Conservation (phyloP, 441 rosid genomes). For the Cnidoscolus chayamansa region DNA sequence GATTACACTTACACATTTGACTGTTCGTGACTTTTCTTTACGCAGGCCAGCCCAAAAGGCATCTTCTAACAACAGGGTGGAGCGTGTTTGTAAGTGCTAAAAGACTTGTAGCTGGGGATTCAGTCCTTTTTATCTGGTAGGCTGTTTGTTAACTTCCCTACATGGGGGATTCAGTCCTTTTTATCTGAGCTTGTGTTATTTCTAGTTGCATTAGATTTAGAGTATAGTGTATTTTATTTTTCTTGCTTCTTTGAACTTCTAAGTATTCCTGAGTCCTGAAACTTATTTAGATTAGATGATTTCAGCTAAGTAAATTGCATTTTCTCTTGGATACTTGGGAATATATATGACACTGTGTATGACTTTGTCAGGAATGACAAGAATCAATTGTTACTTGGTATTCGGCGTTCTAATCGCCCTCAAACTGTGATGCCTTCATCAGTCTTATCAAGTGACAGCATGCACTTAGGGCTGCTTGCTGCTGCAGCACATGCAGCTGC, state of each 20-base stretch:
- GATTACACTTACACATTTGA: neutral
- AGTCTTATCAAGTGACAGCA: slow-evolving; percentile 57
- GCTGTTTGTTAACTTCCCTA: slow-evolving; percentile 2
- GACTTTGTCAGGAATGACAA: slow-evolving; percentile 47
- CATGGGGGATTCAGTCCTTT: neutral
- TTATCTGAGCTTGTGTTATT: neutral
- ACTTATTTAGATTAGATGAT: neutral
- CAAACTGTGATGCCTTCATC: slow-evolving; percentile 67
- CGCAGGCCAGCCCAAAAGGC: slow-evolving; percentile 60
- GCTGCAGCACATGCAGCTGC: slow-evolving; percentile 64
- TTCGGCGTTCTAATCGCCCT: slow-evolving; percentile 49
- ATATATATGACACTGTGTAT: neutral
- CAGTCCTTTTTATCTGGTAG: slow-evolving; percentile 60
- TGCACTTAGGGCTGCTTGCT: slow-evolving; percentile 62
- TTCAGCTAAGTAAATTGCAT: neutral
- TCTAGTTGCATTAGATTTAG: neutral
- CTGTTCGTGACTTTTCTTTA: slow-evolving; percentile 7
- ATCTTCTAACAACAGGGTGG: slow-evolving; percentile 47
- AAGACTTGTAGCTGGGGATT: slow-evolving; percentile 56
- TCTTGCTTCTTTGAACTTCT: neutral
- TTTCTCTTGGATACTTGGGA: too few relatives aligned
- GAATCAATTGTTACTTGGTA: slow-evolving; percentile 53
- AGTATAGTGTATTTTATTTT: neutral
- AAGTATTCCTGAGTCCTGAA: neutral
- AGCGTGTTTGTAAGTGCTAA: slow-evolving; percentile 46